phyloP scores from a whole-genome alignment of 345 rosid species.

The Fremontodendron californicum region DNA sequence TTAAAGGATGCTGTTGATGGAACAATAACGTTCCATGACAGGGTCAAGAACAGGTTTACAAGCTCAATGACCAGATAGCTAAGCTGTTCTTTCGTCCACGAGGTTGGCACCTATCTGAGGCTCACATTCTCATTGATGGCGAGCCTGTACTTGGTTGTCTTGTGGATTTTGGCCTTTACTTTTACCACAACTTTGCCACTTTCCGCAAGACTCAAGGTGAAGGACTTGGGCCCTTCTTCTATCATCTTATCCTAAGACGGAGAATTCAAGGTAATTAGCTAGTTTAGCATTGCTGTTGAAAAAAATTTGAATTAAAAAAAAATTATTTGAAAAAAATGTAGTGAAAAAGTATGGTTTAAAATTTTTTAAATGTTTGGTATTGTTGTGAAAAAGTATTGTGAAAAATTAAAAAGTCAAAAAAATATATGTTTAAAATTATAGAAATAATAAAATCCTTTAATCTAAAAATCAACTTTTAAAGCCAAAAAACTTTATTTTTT shows the following conservation, averaged over 20 bases:
- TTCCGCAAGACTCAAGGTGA: constrained; percentile 69
- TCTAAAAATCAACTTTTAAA: too few relatives aligned
- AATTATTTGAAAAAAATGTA: too few relatives aligned
- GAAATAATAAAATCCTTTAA: too few relatives aligned
- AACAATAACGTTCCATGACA: constrained; percentile 68
- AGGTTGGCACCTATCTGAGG: constrained; percentile 93
- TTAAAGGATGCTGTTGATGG: constrained; percentile 89
- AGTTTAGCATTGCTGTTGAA: too few relatives aligned
- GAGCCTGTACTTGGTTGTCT: constrained; percentile 89
- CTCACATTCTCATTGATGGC: constrained; percentile 78
- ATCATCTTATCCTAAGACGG: constrained; percentile 97
- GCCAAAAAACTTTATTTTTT: too few relatives aligned
- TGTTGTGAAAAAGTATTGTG: too few relatives aligned
- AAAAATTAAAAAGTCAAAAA: too few relatives aligned
- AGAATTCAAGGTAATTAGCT: constrained; percentile 82
- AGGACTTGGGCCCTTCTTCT: constrained; percentile 91
- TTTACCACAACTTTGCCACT: constrained; percentile 65
- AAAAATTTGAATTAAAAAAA: too few relatives aligned
- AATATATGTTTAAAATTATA: too few relatives aligned
- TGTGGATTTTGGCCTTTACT: constrained; percentile 85
- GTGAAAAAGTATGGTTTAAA: too few relatives aligned
- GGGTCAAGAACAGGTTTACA: constrained; percentile 76
- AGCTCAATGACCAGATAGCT: constrained; percentile 75
- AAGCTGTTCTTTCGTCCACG: constrained; percentile 84
- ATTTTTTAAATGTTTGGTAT: too few relatives aligned